Conservation (phyloP, 139 green algal genomes). For the Zygnema circumcarinatum region DNA sequence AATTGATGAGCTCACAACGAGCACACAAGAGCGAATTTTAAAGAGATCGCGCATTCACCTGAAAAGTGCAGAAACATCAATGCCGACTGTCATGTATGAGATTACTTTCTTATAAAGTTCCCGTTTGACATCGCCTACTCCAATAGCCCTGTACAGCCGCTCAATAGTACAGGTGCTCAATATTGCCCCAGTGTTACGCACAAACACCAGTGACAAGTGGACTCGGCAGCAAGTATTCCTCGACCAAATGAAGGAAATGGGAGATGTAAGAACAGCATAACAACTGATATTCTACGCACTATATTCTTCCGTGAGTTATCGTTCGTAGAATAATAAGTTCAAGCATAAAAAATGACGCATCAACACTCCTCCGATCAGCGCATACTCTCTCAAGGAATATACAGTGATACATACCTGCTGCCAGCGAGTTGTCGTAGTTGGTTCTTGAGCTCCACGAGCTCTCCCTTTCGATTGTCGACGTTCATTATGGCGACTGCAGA, state of each 20-base stretch:
- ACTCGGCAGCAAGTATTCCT: neutral
- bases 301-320: too few species aligned
- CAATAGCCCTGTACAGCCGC: constrained; percentile 40
- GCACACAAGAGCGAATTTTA: too few species aligned
- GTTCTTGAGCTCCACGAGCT: constrained; percentile 51
- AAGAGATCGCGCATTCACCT: too few species aligned
- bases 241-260: neutral
- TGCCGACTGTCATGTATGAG: constrained; percentile 89
- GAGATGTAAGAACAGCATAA: neutral
- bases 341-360: constrained; percentile 8
- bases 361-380: too few species aligned
- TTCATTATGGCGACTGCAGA: constrained; percentile 45
- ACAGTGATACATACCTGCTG: constrained; percentile 51
- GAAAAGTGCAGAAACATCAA: constrained; percentile 94
- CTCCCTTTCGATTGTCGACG: constrained; percentile 51
- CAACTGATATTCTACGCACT: neutral
- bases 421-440: constrained; percentile 57
- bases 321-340: too few species aligned
- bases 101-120: constrained; percentile 87
- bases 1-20: too few species aligned
- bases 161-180: too few species aligned
- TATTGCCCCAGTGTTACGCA: neutral
- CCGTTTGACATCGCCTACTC: constrained; percentile 65
- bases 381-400: too few species aligned
- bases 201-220: constrained; percentile 2